Conservation (phyloP, 805 yeast genomes). For the Blastobotrys americana region DNA sequence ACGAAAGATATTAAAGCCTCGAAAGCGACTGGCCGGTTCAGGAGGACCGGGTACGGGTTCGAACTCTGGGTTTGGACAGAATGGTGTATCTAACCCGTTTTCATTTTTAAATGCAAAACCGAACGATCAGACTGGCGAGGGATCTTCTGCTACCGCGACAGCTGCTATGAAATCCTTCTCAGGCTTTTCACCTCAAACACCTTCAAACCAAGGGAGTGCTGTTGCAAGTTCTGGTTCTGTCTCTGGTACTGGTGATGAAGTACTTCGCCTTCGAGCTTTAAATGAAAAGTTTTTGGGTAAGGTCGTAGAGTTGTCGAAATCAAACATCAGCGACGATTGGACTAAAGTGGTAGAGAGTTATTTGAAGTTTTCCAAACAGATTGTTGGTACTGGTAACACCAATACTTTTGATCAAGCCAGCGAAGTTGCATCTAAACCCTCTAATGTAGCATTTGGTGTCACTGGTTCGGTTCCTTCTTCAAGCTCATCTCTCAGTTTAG, state of each 20-base stretch:
- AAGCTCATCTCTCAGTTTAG: not conserved
- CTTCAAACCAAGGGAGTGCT: not conserved
- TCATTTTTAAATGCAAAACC: constrained; percentile 1
- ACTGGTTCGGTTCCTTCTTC: not conserved
- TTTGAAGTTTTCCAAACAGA: constrained; percentile 41
- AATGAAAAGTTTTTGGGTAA: constrained; percentile 52
- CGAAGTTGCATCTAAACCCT: not conserved
- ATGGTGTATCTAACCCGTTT: constrained; percentile 8
- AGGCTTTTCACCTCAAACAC: not conserved
- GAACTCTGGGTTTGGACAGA: not conserved
- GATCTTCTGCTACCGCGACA: not conserved
- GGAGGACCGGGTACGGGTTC: no score
- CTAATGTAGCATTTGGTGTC: not conserved
- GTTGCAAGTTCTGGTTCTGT: not conserved
- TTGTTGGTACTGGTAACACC: no score
- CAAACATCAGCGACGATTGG: constrained; percentile 36
- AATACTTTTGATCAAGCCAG: no score
- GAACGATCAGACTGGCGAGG: not conserved
- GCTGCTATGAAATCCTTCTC: not conserved
- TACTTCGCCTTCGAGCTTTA: constrained; percentile 42
- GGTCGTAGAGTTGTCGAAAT: constrained; percentile 24
- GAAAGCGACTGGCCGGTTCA: not conserved
- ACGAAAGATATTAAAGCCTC: not conserved
- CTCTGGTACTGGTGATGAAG: no score
- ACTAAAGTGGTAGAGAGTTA: constrained; percentile 53